Percentiles rank a stretch among this genome's conserved stretches.
Evolutionary conservation across 2,329 filamentous ascomycete species (phyloP).

Genomic region (Zarea fungicola): DNA sequence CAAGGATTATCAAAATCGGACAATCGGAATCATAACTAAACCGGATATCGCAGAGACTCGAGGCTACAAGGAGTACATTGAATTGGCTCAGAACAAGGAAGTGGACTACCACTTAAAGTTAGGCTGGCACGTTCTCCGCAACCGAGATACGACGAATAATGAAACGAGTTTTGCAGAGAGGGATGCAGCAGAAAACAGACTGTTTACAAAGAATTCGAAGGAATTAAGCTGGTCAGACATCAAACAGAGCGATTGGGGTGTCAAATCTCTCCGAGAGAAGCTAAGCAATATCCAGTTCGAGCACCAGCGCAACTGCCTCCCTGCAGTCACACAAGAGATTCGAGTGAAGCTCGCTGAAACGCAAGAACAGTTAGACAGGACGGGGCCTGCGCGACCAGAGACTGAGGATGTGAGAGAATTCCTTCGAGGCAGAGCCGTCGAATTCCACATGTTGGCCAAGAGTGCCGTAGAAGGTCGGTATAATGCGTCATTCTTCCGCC

Average conservation of each 20-base stretch:
- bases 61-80: slow-evolving; percentile 32
- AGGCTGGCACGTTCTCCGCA: slow-evolving; percentile 48
- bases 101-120: slow-evolving; percentile 24
- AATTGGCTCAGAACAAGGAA: slow-evolving; percentile 23
- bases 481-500: slow-evolving; percentile 26
- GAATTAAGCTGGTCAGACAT: slow-evolving; percentile 9
- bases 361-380: slow-evolving; percentile 3
- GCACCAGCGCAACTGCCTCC: slow-evolving; percentile 20
- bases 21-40: slow-evolving; percentile 50
- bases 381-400: slow-evolving; percentile 15
- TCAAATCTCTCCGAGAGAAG: slow-evolving; percentile 23
- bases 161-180: slow-evolving; percentile 13
- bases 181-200: slow-evolving; percentile 23
- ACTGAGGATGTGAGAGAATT: slow-evolving; percentile 21
- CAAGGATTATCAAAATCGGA: slow-evolving; percentile 38
- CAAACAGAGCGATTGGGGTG: slow-evolving; percentile 15
- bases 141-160: slow-evolving; percentile 30
- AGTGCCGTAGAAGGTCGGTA: slow-evolving; percentile 15
- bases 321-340: slow-evolving; percentile 17
- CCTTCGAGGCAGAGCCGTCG: slow-evolving; percentile 26
- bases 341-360: slow-evolving; percentile 9
- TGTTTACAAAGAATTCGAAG: no score
- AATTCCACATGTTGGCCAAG: slow-evolving; percentile 20
- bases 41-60: slow-evolving; percentile 37
- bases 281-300: slow-evolving; percentile 24